Conservation (phyloP, 257 asterid genomes). For the Catharanthus roseus region DNA sequence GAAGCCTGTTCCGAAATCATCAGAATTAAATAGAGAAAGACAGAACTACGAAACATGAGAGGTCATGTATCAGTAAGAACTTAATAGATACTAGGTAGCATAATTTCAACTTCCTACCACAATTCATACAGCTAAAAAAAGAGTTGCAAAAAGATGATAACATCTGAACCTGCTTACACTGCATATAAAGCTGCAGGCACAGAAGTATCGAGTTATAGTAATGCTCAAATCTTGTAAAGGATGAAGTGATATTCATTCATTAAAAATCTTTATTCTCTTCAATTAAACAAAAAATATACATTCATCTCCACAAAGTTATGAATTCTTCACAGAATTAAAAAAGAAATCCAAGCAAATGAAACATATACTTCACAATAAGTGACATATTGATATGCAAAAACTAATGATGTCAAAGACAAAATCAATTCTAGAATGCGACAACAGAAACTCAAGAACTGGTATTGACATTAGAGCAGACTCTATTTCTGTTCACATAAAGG, state of each 20-base stretch:
- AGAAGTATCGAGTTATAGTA: background rate
- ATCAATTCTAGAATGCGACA: background rate
- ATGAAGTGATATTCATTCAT: background rate
- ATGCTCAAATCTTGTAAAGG: background rate
- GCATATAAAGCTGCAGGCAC: background rate
- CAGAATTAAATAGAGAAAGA: slow-evolving; percentile 11
- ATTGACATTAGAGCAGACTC: background rate
- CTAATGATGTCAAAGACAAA: background rate
- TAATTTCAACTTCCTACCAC: background rate
- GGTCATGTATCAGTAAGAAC: background rate
- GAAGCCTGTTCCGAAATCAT: slow-evolving; percentile 49
- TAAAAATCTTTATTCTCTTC: background rate
- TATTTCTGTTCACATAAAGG: background rate
- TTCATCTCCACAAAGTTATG: background rate
- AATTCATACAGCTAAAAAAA: background rate
- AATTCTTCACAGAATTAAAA: background rate
- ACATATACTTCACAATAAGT: background rate
- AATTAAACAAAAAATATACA: background rate
- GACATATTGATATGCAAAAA: background rate
- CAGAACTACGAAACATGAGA: background rate
- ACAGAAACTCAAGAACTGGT: background rate
- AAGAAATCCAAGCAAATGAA: background rate
- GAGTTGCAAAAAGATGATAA: background rate
- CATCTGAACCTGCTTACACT: background rate
- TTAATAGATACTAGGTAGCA: background rate